A percentile compares a stretch with the other conserved stretches of the same genome.
Evolutionary conservation across 352 stramenopile genomes (phyloP).

Genomic region (Globisporangium iwayamae): DNA sequence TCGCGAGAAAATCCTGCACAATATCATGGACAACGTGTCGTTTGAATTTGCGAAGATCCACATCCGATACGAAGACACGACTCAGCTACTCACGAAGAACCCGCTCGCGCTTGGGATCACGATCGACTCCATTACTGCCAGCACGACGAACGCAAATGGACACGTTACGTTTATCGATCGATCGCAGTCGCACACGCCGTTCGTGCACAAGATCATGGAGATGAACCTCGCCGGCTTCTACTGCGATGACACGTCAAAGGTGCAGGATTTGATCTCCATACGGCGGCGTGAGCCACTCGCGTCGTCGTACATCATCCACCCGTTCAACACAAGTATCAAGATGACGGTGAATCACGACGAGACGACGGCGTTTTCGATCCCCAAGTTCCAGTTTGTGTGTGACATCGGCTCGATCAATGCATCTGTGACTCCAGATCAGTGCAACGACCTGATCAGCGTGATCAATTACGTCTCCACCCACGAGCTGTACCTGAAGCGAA

Average conservation of each 20-base stretch:
- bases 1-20: constrained; percentile 79
- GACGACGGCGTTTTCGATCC: constrained; percentile 58
- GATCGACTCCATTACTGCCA: constrained; percentile 68
- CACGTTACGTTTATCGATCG: constrained; percentile 78
- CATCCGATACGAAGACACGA: constrained; percentile 80
- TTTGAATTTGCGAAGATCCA: constrained; percentile 83
- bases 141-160: constrained; percentile 79
- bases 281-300: constrained; percentile 24
- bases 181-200: constrained; percentile 68
- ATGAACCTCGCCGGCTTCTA: constrained; percentile 61
- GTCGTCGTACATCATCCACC: constrained; percentile 57
- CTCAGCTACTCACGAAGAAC: constrained; percentile 51
- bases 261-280: constrained; percentile 22
- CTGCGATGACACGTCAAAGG: constrained; percentile 40
- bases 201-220: constrained; percentile 75
- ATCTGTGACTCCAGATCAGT: constrained; percentile 64
- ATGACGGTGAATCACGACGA: constrained; percentile 81
- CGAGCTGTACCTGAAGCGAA: constrained; percentile 78
- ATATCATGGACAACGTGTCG: constrained; percentile 79
- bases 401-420: constrained; percentile 68
- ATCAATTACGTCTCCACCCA: constrained; percentile 78
- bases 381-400: constrained; percentile 59
- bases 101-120: constrained; percentile 65
- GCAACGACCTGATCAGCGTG: constrained; percentile 74
- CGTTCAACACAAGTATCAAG: constrained; percentile 72